Evolutionary conservation across 306 rosid species (phyloP).

Genomic region (apple (Malus domestica)): DNA sequence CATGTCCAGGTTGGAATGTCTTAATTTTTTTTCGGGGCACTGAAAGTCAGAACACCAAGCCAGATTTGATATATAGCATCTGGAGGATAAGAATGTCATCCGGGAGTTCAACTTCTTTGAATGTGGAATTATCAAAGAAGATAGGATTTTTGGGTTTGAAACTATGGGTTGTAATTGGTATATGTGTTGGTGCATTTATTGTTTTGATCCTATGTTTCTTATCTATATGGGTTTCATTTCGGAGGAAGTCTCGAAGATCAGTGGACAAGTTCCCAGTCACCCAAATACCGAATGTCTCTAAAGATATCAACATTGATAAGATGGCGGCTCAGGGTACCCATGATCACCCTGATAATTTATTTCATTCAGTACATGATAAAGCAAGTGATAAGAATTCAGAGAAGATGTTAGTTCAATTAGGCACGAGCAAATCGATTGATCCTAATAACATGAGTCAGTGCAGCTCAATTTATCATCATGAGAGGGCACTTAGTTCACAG

Average conservation of each 20-base stretch:
- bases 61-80: constrained; percentile 23
- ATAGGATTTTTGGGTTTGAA: constrained; percentile 61
- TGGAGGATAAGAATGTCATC: constrained; percentile 46
- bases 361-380: constrained; percentile 42
- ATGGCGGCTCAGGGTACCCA: constrained; percentile 54
- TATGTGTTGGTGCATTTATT: constrained; percentile 82
- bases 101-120: constrained; percentile 34
- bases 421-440: constrained; percentile 58
- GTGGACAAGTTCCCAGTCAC: constrained; percentile 42
- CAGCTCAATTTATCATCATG: constrained; percentile 75
- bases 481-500: constrained; percentile 68
- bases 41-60: constrained; percentile 25
- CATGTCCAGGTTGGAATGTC: constrained; percentile 41
- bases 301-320: constrained; percentile 79
- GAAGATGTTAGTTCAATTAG: constrained; percentile 52
- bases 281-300: constrained; percentile 78
- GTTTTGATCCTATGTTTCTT: constrained; percentile 62
- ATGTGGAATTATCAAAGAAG: constrained; percentile 66
- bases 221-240: constrained; percentile 71
- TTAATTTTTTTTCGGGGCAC: constrained; percentile 13
- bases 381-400: constrained; percentile 56
- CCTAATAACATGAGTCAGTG: constrained; percentile 70
- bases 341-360: constrained; percentile 42
- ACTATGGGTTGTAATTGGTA: constrained; percentile 74
- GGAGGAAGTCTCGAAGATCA: constrained; percentile 72